Evolutionary conservation across 768 basidiomycete genomes (phyloP), one percentile per base, ranked within the genome.

Genomic region (Dentipellis sp.): DNA sequence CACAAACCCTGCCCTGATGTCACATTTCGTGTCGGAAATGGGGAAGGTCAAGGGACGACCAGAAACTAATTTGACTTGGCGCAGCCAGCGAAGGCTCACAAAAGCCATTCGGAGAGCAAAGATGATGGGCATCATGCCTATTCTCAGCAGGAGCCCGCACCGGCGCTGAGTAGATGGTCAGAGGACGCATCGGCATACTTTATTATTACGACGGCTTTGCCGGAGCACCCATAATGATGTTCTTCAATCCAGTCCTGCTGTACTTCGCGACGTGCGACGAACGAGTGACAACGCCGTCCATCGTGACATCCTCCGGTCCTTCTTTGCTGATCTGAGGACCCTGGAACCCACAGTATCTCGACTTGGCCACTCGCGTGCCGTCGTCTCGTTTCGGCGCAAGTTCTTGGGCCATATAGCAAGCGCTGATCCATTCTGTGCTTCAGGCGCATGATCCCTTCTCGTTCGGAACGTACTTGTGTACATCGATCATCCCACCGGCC

Each of bases 41-140:
- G 86, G 88, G 53, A 91, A 87, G 74, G 89, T 95, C 60, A 76
- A 77, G 59, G 71, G 74, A n/a, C 79, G 94, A 53, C 75, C 79
- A 9, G 66, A 78, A 34, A 94, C 91, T 0, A 72, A 77, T 6
- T 74, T 97, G 47, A 92, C 93, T 1, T 78, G 82, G 69, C 84
- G 83, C 71, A 86, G 74, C 54, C 94, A 97, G 68, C 78, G 91
- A 46, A 76, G 76, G 58, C 62, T 97, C 4, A 88, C 82, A 57
- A 92, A 92, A 70, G 89, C 93, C 46, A 86, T 97, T 56, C 83
- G 88, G 47, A 75, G 94, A 57, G 88, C 94, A 57, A 90, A 87
- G 72, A 85, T 86, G 78, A 94, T 95, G 89, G 94, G 94, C 40
- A 66, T 91, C 56, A 80, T 95, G 53, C 88, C 91, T 4, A 60